Conservation (phyloP, 805 yeast genomes). For the Hanseniaspora vineae region DNA sequence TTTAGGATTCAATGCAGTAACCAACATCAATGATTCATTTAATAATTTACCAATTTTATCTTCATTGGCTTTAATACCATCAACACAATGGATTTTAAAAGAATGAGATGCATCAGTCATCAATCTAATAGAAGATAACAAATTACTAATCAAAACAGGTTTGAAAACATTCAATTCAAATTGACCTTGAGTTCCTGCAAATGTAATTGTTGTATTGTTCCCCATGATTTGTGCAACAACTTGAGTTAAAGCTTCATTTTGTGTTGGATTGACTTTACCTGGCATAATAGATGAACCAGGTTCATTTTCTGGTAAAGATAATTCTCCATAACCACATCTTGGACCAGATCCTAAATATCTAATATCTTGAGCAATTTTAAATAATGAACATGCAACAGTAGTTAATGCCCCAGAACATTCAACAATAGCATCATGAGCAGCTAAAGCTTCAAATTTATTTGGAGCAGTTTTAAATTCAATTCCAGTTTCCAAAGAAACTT, state of each 20-base stretch:
- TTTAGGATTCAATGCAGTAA: conserved; percentile 96
- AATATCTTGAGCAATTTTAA: conserved; percentile 95
- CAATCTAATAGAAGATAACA: conserved; percentile 76
- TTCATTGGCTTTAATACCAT: conserved; percentile 80
- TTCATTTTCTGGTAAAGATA: conserved; percentile 91
- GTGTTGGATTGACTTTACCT: conserved; percentile 98
- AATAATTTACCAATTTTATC: conserved; percentile 77
- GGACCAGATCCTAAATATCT: conserved; percentile 98
- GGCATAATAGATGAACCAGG: conserved; percentile 99
- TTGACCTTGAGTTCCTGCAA: conserved; percentile 98
- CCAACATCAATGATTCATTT: conserved; percentile 95
- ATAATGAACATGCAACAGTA: conserved; percentile 86
- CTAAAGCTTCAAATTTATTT: conserved; percentile 96
- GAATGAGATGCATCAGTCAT: conserved; percentile 83
- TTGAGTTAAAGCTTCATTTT: conserved; percentile 97
- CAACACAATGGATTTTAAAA: conserved; percentile 90
- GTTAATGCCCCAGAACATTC: conserved; percentile 96
- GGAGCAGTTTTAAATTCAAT: conserved; percentile 88
- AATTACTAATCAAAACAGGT: conserved; percentile 88
- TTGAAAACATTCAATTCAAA: conserved; percentile 97
- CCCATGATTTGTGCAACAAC: conserved; percentile 97
- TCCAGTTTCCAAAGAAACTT: conserved; percentile 79
- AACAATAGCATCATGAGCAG: conserved; percentile 97
- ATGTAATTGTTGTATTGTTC: conserved; percentile 87
- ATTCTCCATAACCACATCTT: conserved; percentile 97